These are phyloP conservation scores for Ceratocystiopsis sp. DNA, from an alignment of 2,329 filamentous ascomycete genomes.

Conservation along the genomic window DNA sequence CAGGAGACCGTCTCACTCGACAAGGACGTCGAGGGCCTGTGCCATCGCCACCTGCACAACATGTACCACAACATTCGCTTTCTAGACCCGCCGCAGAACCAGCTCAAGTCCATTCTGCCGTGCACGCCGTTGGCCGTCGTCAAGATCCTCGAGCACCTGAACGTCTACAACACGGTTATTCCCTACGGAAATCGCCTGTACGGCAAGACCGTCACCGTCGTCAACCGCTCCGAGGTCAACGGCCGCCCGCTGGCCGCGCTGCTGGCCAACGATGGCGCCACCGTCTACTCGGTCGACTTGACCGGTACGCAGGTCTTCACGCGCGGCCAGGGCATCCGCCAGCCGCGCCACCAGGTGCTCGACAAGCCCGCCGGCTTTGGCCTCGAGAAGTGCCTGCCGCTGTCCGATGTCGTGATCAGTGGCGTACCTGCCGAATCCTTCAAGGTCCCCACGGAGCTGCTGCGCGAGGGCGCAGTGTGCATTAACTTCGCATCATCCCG, in stretches of 20 bases:
- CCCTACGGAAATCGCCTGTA: conserved; percentile 86
- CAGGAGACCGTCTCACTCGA: conserved; percentile 79
- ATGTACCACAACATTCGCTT: conserved; percentile 99
- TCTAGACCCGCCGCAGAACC: conserved; percentile 60
- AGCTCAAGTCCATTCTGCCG: conserved; percentile 79
- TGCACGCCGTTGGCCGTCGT: conserved; percentile 92
- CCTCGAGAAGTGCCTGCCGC: conserved; percentile 63
- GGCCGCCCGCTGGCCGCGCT: conserved; percentile 82
- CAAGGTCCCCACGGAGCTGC: conserved; percentile 71
- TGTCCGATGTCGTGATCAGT: conserved; percentile 88
- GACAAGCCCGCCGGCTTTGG: conserved; percentile 60
- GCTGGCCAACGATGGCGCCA: conserved; percentile 88
- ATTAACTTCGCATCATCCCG: conserved; percentile 95
- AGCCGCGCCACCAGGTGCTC: conserved; percentile 69
- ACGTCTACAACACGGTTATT: conserved; percentile 91
- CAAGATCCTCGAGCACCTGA: conserved; percentile 90
- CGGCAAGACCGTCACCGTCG: conserved; percentile 86
- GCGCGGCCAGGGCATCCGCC: conserved; percentile 71
- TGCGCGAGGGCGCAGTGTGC: conserved; percentile 88
- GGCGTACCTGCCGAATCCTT: conserved; percentile 78
- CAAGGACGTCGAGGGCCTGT: conserved; percentile 93
- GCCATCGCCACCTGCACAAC: conserved; percentile 90
- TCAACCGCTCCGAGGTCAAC: conserved; percentile 93
- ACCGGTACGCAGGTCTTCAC: conserved; percentile 87
- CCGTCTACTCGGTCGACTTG: conserved; percentile 87